These are phyloP conservation scores for Fusarium palustre DNA, from an alignment of 2,329 filamentous ascomycete genomes.

Conservation along the genomic window DNA sequence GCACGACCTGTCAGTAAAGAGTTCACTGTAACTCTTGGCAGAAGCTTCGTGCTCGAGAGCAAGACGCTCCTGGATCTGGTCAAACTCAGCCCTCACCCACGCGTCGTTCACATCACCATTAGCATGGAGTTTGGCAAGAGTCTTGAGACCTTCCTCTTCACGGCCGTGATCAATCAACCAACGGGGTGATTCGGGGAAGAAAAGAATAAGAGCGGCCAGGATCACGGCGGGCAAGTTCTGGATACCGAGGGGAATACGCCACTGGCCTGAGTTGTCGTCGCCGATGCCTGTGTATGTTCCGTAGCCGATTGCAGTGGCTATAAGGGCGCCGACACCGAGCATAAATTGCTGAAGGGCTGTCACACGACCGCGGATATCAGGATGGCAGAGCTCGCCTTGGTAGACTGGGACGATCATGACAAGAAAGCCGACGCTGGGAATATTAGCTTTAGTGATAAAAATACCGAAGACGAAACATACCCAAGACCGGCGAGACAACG, in stretches of 20 bases:
- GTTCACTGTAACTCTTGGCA: slow-evolving; percentile 76
- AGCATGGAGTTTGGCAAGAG: slow-evolving; percentile 76
- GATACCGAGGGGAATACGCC: slow-evolving; percentile 38
- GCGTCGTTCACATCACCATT: slow-evolving; percentile 73
- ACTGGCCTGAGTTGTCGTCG: slow-evolving; percentile 24
- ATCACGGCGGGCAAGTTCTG: slow-evolving; percentile 32
- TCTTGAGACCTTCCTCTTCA: slow-evolving; percentile 72
- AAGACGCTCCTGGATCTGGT: slow-evolving; percentile 75
- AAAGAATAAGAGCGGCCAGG: slow-evolving; percentile 35
- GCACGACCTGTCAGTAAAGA: slow-evolving; percentile 70
- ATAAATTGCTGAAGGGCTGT: slow-evolving; percentile 84
- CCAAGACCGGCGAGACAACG: slow-evolving; percentile 71
- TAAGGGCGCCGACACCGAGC: slow-evolving; percentile 78
- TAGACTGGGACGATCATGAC: slow-evolving; percentile 68
- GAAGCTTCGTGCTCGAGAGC: slow-evolving; percentile 69
- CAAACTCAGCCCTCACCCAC: slow-evolving; percentile 79
- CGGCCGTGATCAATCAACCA: slow-evolving; percentile 75
- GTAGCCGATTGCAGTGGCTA: slow-evolving; percentile 53
- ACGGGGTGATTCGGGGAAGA: slow-evolving; percentile 41
- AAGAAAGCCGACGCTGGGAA: slow-evolving; percentile 58
- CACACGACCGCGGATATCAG: slow-evolving; percentile 79
- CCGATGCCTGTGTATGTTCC: slow-evolving; percentile 16
- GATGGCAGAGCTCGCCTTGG: slow-evolving; percentile 83
- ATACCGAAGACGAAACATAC: neutral
- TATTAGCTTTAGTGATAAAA: neutral